A percentile compares a stretch with the other conserved stretches of the same genome.
phyloP scores from a whole-genome alignment of 1,284 basidiomycete species.

The Boletus smithii region DNA sequence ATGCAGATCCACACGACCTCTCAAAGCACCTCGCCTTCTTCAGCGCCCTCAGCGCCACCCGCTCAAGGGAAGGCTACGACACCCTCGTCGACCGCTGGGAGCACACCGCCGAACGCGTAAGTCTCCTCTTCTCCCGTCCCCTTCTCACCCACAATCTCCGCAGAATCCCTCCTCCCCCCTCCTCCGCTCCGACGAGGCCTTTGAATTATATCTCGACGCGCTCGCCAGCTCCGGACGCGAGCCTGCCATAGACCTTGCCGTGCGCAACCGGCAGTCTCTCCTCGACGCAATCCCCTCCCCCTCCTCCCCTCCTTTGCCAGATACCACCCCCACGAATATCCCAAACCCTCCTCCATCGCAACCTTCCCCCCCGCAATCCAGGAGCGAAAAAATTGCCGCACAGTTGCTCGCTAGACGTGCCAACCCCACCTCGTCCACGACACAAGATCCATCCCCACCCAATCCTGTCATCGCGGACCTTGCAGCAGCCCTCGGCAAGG shows the following conservation, averaged over 20 bases:
- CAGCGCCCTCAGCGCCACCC: conserved; percentile 59
- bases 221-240: conserved; percentile 60
- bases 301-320: conserved; percentile 17
- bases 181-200: conserved; percentile 63
- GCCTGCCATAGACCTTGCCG: conserved; percentile 59
- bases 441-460: conserved; percentile 23
- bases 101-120: conserved; percentile 73
- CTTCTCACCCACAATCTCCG: conserved; percentile 1
- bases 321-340: conserved; percentile 12
- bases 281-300: too few species aligned
- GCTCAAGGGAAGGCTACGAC: conserved; percentile 64
- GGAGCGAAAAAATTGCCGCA: conserved; percentile 57
- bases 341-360: conserved; percentile 18
- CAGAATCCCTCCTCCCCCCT: conserved; percentile 67
- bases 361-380: conserved; percentile 22
- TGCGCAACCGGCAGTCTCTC: conserved; percentile 62
- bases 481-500: conserved; percentile 39
- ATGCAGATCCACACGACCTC: conserved; percentile 64
- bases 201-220: conserved; percentile 66
- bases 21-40: conserved; percentile 68
- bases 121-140: conserved; percentile 28
- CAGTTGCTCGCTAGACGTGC: conserved; percentile 45
- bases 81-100: conserved; percentile 76
- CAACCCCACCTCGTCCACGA: conserved; percentile 16
- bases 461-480: conserved; percentile 43